Percentiles rank a stretch among this genome's conserved stretches.
These are phyloP conservation scores for Yueomyces sinensis DNA, from an alignment of 805 yeast genomes.

Conservation along the genomic window DNA sequence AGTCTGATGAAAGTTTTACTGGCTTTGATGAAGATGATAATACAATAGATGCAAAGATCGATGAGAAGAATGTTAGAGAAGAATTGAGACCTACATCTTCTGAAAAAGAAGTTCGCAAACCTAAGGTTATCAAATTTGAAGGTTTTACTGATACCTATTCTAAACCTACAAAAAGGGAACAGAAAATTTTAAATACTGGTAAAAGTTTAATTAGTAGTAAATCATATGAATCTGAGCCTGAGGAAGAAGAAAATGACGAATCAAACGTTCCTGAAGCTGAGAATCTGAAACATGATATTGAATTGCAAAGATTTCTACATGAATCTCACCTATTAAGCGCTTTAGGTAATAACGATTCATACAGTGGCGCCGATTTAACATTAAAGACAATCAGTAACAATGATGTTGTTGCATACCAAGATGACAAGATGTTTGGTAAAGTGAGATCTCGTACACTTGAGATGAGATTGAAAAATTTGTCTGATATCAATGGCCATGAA, in stretches of 20 bases:
- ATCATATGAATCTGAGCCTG: conserved; percentile 22
- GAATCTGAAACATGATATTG: conserved; percentile 56
- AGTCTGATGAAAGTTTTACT: background rate
- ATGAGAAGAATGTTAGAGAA: conserved; percentile 8
- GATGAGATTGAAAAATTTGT: conserved; percentile 37
- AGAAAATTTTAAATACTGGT: conserved; percentile 43
- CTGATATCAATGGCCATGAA: conserved; percentile 33
- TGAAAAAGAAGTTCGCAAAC: conserved; percentile 4
- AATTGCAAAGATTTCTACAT: conserved; percentile 50
- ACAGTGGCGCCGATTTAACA: conserved; percentile 58
- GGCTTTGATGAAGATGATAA: conserved; percentile 6
- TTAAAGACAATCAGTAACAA: conserved; percentile 33
- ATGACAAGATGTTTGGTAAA: conserved; percentile 51
- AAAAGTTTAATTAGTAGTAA: conserved; percentile 31
- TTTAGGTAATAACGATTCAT: conserved; percentile 18
- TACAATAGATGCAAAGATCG: conserved; percentile 12
- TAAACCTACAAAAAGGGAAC: conserved; percentile 33
- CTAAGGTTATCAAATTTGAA: conserved; percentile 17
- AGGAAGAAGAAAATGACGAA: conserved; percentile 18
- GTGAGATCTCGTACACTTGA: conserved; percentile 54
- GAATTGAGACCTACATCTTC: no score
- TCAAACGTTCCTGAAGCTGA: conserved; percentile 29
- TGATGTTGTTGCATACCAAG: conserved; percentile 24
- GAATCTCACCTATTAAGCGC: conserved; percentile 55
- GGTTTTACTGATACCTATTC: conserved; percentile 13